A percentile compares a stretch with the other conserved stretches of the same genome.
These are phyloP conservation scores for Hsuehochloa calcarea DNA, from an alignment of 176 grass and related monocot species.

Conservation along the genomic window DNA sequence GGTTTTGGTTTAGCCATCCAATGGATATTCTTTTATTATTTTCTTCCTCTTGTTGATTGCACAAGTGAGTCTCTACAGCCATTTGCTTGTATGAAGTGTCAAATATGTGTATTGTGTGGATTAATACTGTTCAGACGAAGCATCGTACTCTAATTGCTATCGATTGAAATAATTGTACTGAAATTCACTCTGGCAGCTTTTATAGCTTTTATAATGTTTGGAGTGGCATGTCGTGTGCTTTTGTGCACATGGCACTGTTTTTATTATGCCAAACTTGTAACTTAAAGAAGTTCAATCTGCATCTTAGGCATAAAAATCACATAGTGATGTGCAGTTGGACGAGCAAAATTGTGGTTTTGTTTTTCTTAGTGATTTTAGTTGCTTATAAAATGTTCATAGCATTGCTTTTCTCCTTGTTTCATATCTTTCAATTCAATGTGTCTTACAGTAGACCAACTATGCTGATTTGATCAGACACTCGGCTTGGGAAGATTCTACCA, in stretches of 20 bases:
- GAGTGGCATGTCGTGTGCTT: neutral
- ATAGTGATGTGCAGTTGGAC: neutral
- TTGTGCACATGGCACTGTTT: neutral
- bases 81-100: neutral
- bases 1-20: neutral
- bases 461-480: conserved; percentile 52
- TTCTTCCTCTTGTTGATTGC: neutral
- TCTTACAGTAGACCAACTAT: conserved; percentile 21
- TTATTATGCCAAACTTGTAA: neutral
- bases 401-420: conserved; percentile 18
- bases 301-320: neutral
- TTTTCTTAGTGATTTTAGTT: neutral
- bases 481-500: conserved; percentile 59
- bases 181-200: neutral
- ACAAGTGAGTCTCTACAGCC: neutral
- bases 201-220: neutral
- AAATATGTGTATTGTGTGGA: neutral
- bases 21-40: neutral
- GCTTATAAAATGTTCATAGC: conserved; percentile 14
- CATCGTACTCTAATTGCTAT: neutral
- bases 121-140: neutral
- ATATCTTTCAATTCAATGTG: conserved; percentile 6
- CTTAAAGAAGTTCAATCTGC: neutral
- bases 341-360: neutral
- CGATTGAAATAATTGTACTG: neutral